Conservation (phyloP, 2,329 filamentous ascomycete genomes). For the Aspergillus ruber region DNA sequence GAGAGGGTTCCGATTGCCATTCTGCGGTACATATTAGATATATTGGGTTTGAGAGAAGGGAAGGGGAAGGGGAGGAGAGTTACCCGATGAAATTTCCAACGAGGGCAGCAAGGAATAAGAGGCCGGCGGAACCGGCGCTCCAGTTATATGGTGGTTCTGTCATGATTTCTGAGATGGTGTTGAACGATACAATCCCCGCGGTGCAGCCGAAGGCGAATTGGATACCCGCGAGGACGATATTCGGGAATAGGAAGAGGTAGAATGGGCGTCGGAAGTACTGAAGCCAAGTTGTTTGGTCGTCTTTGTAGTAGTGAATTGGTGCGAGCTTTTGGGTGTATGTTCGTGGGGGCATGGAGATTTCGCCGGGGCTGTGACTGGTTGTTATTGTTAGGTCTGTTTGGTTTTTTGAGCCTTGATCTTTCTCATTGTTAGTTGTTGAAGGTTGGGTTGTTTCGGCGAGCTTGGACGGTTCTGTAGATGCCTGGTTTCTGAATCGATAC, state of each 20-base stretch:
- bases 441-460: background rate
- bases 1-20: slow-evolving; percentile 35
- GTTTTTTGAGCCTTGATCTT: too few relatives aligned
- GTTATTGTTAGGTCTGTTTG: too few relatives aligned
- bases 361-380: slow-evolving; percentile 11
- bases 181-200: slow-evolving; percentile 36
- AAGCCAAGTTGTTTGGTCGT: slow-evolving; percentile 33
- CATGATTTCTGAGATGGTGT: slow-evolving; percentile 31
- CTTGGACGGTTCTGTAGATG: background rate
- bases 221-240: slow-evolving; percentile 33
- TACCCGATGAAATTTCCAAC: slow-evolving; percentile 28
- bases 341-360: slow-evolving; percentile 14
- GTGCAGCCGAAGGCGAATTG: slow-evolving; percentile 39
- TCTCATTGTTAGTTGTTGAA: background rate
- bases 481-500: slow-evolving; percentile 18
- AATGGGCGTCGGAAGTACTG: slow-evolving; percentile 38
- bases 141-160: slow-evolving; percentile 32
- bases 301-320: slow-evolving; percentile 18
- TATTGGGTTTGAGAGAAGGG: background rate
- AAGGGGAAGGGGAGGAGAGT: background rate
- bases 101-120: slow-evolving; percentile 28
- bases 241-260: slow-evolving; percentile 34
- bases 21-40: slow-evolving; percentile 20
- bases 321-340: slow-evolving; percentile 18
- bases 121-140: slow-evolving; percentile 26